These are phyloP conservation scores for Trametes cubensis DNA, from an alignment of 768 basidiomycete species.

Conservation along the genomic window DNA sequence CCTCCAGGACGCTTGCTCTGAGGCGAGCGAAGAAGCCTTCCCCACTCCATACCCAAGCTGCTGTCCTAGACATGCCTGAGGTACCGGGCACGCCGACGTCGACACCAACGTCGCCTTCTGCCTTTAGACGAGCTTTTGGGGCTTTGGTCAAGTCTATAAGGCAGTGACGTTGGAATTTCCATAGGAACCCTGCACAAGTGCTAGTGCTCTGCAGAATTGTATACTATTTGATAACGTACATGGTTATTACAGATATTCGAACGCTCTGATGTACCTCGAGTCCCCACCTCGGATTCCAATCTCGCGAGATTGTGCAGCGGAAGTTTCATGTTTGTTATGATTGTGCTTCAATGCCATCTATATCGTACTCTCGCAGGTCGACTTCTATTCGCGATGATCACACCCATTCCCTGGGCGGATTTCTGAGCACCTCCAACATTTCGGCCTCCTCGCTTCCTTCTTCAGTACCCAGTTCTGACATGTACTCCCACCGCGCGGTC, in stretches of 20 bases:
- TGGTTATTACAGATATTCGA: no score
- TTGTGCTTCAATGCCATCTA: no score
- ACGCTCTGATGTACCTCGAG: no score
- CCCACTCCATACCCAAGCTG: background rate
- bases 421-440: conserved; percentile 52
- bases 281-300: no score
- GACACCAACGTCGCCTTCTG: conserved; percentile 4
- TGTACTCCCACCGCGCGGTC: conserved; percentile 71
- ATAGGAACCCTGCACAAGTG: no score
- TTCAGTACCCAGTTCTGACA: conserved; percentile 51
- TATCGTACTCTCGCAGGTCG: no score
- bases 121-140: conserved; percentile 8
- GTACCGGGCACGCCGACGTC: background rate
- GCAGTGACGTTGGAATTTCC: background rate
- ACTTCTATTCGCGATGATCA: background rate
- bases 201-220: no score
- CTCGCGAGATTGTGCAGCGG: no score
- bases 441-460: conserved; percentile 54
- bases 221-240: no score
- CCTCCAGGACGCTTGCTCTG: background rate
- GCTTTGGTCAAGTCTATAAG: conserved; percentile 2
- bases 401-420: conserved; percentile 48
- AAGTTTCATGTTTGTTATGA: no score
- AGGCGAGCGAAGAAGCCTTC: background rate
- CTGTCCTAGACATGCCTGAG: no score